phyloP scores from a whole-genome alignment of 2,329 filamentous ascomycete species.

The Fusarium chaquense region DNA sequence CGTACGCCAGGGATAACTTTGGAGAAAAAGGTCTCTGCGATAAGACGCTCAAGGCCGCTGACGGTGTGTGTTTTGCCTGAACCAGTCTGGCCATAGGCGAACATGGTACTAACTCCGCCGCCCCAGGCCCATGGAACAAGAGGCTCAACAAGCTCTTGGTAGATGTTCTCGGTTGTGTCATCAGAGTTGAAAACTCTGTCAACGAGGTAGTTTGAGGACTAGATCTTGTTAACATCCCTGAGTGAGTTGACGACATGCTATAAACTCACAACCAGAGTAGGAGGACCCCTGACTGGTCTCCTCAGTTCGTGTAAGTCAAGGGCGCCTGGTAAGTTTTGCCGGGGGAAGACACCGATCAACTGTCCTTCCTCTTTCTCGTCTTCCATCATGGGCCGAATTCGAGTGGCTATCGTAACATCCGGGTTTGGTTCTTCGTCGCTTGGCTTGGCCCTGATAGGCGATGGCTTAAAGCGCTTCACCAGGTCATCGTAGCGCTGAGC shows the following conservation, averaged over 20 bases:
- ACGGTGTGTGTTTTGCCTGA: slow-evolving; percentile 63
- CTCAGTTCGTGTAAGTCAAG: slow-evolving; percentile 56
- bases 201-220: slow-evolving; percentile 53
- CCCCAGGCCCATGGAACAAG: slow-evolving; percentile 60
- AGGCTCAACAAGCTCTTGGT: slow-evolving; percentile 55
- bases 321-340: slow-evolving; percentile 1
- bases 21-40: slow-evolving; percentile 53
- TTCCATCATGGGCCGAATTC: slow-evolving; percentile 53
- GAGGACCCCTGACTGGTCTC: slow-evolving; percentile 48
- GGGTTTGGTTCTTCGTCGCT: slow-evolving; percentile 21
- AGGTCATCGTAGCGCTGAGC: slow-evolving; percentile 47
- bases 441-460: slow-evolving; percentile 10
- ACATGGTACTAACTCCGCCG: slow-evolving; percentile 62
- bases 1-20: slow-evolving; percentile 43
- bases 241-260: neutral
- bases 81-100: slow-evolving; percentile 63
- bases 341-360: slow-evolving; percentile 37
- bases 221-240: neutral
- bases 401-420: slow-evolving; percentile 54
- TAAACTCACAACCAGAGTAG: slow-evolving; percentile 49
- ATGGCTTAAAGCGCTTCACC: slow-evolving; percentile 48
- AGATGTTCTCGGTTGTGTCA: slow-evolving; percentile 55
- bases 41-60: slow-evolving; percentile 56
- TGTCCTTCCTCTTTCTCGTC: slow-evolving; percentile 52
- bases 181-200: slow-evolving; percentile 54